These are phyloP conservation scores for Diaporthe nobilis DNA, from an alignment of 2,329 filamentous ascomycete species.

Conservation along the genomic window DNA sequence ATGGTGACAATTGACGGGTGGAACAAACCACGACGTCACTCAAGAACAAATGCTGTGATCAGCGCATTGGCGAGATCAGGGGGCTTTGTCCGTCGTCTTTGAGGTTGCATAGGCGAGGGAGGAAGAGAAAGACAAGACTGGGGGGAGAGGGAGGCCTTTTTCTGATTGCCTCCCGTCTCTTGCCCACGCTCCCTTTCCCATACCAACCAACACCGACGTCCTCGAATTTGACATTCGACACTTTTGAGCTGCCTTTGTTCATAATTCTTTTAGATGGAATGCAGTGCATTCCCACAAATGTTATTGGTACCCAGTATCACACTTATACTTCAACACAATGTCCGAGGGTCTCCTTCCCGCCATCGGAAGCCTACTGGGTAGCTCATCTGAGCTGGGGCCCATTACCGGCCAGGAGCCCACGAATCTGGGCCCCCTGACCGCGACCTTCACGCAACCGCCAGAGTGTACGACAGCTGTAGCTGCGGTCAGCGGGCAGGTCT, in stretches of 20 bases:
- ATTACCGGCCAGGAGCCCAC: slow-evolving; percentile 15
- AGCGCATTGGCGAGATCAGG: slow-evolving; percentile 33
- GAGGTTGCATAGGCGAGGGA: background rate
- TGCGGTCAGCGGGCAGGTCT: background rate
- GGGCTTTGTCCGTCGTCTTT: slow-evolving; percentile 32
- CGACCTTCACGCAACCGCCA: slow-evolving; percentile 34
- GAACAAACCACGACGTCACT: slow-evolving; percentile 36
- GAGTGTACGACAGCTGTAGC: slow-evolving; percentile 23
- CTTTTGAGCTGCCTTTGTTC: background rate
- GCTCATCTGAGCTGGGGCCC: background rate
- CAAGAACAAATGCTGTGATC: slow-evolving; percentile 31
- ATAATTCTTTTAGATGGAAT: slow-evolving; percentile 11
- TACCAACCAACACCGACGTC: background rate
- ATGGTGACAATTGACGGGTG: slow-evolving; percentile 30
- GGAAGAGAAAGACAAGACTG: background rate
- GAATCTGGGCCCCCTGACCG: slow-evolving; percentile 23
- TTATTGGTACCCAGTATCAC: background rate
- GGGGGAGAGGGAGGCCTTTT: background rate
- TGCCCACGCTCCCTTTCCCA: slow-evolving; percentile 5
- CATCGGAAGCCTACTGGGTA: slow-evolving; percentile 2
- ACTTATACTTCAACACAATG: slow-evolving; percentile 12
- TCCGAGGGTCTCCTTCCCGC: background rate
- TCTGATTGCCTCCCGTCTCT: background rate
- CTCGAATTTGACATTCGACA: background rate
- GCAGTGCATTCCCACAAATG: slow-evolving; percentile 13